A percentile compares a stretch with the other conserved stretches of the same genome.
phyloP scores from a whole-genome alignment of 2,329 filamentous ascomycete species.

The Thermoascus crustaceus region DNA sequence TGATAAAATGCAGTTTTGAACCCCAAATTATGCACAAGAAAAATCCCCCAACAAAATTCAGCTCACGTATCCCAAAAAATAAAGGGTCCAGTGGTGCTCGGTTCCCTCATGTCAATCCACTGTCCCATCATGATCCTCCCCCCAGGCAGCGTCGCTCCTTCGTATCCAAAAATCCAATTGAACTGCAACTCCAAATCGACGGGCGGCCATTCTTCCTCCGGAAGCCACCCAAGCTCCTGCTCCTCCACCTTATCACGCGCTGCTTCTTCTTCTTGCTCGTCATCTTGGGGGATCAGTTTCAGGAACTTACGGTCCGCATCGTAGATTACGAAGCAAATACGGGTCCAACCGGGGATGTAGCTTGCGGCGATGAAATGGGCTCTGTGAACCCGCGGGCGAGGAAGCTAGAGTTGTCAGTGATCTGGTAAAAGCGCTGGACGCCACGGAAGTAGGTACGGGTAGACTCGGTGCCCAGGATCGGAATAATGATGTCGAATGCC shows the following conservation, averaged over 20 bases:
- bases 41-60: too few relatives aligned
- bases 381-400: conserved; percentile 30
- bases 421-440: conserved; percentile 11
- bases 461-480: conserved; percentile 4
- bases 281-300: conserved; percentile 11
- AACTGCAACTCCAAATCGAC: conserved; percentile 15
- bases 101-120: conserved; percentile 33
- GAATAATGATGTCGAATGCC: conserved; percentile 17
- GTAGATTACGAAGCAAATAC: conserved; percentile 31
- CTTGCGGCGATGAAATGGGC: conserved; percentile 16
- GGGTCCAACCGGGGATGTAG: conserved; percentile 27
- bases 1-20: too few relatives aligned
- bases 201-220: conserved; percentile 12
- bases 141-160: conserved; percentile 41
- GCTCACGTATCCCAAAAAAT: too few relatives aligned
- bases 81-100: conserved; percentile 19
- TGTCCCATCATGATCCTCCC: conserved; percentile 41
- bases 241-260: conserved; percentile 7
- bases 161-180: conserved; percentile 37
- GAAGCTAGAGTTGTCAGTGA: conserved; percentile 7
- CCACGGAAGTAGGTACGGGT: conserved; percentile 20
- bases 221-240: conserved; percentile 1
- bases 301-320: conserved; percentile 13
- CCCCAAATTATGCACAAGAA: conserved; percentile 6
- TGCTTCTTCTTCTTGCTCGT: conserved; percentile 13